Percentiles rank a stretch among this genome's conserved stretches.
Evolutionary conservation across 352 stramenopile species (phyloP).

Genomic region (Phytophthora pseudosyringae): DNA sequence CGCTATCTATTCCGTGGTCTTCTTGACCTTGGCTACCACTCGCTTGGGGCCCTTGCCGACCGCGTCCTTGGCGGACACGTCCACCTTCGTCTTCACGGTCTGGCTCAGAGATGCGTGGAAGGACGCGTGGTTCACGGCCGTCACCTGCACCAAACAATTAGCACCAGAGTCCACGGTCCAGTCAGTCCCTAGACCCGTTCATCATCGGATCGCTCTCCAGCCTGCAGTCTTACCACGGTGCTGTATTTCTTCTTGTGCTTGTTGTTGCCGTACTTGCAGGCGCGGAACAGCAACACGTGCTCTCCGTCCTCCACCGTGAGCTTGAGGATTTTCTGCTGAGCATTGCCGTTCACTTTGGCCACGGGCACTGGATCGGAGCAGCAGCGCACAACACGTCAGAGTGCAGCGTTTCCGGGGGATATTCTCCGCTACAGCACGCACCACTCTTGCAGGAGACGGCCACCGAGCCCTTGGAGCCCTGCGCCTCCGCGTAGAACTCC

Average conservation of each 20-base stretch:
- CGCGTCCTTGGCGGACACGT: conserved; percentile 41
- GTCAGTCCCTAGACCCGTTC: conserved; percentile 3
- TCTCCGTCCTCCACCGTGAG: conserved; percentile 50
- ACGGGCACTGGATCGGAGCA: conserved; percentile 36
- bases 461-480: conserved; percentile 57
- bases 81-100: conserved; percentile 75
- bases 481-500: conserved; percentile 56
- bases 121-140: conserved; percentile 53
- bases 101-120: conserved; percentile 78
- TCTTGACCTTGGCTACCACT: conserved; percentile 64
- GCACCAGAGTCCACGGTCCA: conserved; percentile 10
- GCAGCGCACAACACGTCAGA: conserved; percentile 8
- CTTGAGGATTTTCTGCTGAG: conserved; percentile 46
- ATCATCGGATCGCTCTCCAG: background rate
- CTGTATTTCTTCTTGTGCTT: conserved; percentile 90
- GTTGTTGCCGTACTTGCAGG: conserved; percentile 86
- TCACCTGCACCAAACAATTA: conserved; percentile 45
- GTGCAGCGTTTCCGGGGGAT: background rate
- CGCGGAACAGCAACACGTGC: conserved; percentile 76
- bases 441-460: conserved; percentile 74
- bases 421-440: conserved; percentile 27
- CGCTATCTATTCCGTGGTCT: conserved; percentile 67
- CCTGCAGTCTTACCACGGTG: conserved; percentile 51
- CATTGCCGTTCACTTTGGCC: conserved; percentile 43
- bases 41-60: conserved; percentile 35